Evolutionary conservation across 2,329 filamentous ascomycete species (phyloP).

Genomic region (Davidsoniella neocaledoniae): DNA sequence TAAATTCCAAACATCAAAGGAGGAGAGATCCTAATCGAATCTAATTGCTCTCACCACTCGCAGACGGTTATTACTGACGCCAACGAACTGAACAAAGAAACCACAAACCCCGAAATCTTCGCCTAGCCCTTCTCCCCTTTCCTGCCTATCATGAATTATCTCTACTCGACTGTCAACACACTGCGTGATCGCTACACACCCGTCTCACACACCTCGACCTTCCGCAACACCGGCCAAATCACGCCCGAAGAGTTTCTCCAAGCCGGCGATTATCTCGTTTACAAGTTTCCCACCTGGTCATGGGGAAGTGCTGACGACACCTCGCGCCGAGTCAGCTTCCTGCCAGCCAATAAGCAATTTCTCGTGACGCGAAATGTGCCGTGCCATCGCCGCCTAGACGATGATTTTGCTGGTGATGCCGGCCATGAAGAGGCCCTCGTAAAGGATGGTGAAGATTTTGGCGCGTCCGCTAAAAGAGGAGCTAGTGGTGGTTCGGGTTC

Average conservation of each 20-base stretch:
- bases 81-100: too few species aligned
- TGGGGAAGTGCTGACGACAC: slow-evolving; percentile 83
- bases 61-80: too few species aligned
- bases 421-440: slow-evolving; percentile 78
- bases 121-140: not conserved
- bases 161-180: slow-evolving; percentile 83
- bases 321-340: slow-evolving; percentile 59
- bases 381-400: slow-evolving; percentile 77
- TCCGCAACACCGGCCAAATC: slow-evolving; percentile 85
- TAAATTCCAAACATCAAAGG: too few species aligned
- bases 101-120: not conserved
- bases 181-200: slow-evolving; percentile 85
- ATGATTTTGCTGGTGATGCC: slow-evolving; percentile 80
- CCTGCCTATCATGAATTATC: slow-evolving; percentile 54
- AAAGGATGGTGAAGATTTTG: slow-evolving; percentile 53
- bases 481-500: slow-evolving; percentile 21
- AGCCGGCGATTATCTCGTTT: slow-evolving; percentile 92
- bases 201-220: slow-evolving; percentile 78
- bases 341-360: slow-evolving; percentile 85
- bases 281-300: slow-evolving; percentile 97
- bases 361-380: slow-evolving; percentile 88
- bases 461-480: slow-evolving; percentile 9
- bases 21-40: too few species aligned
- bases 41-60: too few species aligned
- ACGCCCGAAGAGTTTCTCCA: slow-evolving; percentile 93